phyloP scores from a whole-genome alignment of 805 yeast genomes.

The Saccharomyces paradoxus region DNA sequence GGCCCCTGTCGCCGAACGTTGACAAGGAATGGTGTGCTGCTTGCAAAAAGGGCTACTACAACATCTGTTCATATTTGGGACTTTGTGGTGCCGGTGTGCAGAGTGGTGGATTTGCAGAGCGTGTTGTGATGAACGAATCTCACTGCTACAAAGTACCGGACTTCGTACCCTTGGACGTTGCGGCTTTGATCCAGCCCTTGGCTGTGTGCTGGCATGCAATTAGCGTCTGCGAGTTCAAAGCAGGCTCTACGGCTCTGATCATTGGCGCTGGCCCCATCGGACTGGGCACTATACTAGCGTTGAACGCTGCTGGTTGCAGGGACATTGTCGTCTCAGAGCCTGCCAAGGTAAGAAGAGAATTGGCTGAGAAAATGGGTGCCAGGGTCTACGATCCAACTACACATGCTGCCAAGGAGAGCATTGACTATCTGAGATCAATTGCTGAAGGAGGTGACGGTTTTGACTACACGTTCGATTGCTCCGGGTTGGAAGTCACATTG shows the following conservation, averaged over 20 bases:
- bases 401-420: constrained; percentile 29
- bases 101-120: constrained; percentile 50
- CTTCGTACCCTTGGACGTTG: constrained; percentile 42
- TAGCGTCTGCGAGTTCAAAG: constrained; percentile 37
- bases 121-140: constrained; percentile 34
- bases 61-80: constrained; percentile 43
- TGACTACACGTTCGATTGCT: constrained; percentile 45
- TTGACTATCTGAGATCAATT: constrained; percentile 32
- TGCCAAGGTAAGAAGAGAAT: constrained; percentile 41
- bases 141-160: constrained; percentile 34
- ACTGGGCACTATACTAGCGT: constrained; percentile 48
- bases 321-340: constrained; percentile 49
- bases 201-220: constrained; percentile 55
- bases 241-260: constrained; percentile 42
- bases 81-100: constrained; percentile 49
- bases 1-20: constrained; percentile 29
- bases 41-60: constrained; percentile 43
- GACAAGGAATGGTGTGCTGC: constrained; percentile 36
- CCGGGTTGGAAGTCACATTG: constrained; percentile 44
- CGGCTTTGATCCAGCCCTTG: constrained; percentile 51
- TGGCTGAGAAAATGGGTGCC: constrained; percentile 44
- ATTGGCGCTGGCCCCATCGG: constrained; percentile 62
- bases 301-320: constrained; percentile 44
- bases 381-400: constrained; percentile 41
- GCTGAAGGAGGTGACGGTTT: constrained; percentile 41